Conservation (phyloP, 352 stramenopile species). For the Phytopythium vexans region DNA sequence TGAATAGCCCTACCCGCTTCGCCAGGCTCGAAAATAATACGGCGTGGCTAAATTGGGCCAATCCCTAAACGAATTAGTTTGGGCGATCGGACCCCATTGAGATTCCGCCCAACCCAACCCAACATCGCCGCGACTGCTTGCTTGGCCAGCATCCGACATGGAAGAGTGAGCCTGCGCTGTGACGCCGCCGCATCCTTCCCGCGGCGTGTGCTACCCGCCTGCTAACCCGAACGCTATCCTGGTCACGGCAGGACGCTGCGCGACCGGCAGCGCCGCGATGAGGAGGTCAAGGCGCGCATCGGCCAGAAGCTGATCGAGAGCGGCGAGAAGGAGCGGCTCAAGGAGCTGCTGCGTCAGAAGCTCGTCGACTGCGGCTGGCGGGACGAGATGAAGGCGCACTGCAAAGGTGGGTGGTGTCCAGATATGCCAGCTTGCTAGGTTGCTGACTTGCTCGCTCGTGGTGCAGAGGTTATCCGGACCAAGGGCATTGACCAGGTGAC, state of each 20-base stretch:
- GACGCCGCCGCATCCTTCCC: too few relatives aligned
- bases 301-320: conserved; percentile 87
- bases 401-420: conserved; percentile 55
- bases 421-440: neutral
- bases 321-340: conserved; percentile 89
- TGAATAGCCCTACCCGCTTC: too few relatives aligned
- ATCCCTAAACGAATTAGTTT: too few relatives aligned
- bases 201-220: too few relatives aligned
- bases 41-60: too few relatives aligned
- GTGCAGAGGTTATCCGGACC: conserved; percentile 89
- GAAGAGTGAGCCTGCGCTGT: too few relatives aligned
- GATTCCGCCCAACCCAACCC: too few relatives aligned
- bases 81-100: too few relatives aligned
- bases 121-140: too few relatives aligned
- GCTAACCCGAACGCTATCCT: neutral
- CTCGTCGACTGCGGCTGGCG: conserved; percentile 91
- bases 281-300: conserved; percentile 73
- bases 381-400: conserved; percentile 89
- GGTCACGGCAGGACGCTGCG: conserved; percentile 32
- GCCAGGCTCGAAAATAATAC: too few relatives aligned
- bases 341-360: conserved; percentile 83
- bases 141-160: too few relatives aligned
- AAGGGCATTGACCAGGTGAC: conserved; percentile 95
- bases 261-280: conserved; percentile 58
- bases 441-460: neutral